Base-by-base conservation (phyloP, 2,329 filamentous ascomycete genomes). In the Aspergillus pseudonomiae region DNA sequence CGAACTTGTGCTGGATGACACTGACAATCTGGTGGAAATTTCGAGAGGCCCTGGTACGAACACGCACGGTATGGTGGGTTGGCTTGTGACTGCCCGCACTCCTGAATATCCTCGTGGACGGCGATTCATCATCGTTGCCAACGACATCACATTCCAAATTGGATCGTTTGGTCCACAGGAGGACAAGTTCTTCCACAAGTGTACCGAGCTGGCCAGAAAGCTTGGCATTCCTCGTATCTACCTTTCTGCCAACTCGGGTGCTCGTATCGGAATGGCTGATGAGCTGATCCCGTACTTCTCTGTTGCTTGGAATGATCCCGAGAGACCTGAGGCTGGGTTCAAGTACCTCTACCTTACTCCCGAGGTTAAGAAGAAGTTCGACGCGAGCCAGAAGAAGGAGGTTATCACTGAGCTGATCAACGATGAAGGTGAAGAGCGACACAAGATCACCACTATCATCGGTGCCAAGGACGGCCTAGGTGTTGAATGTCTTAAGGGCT, bases 81-180 rank as follows among this genome's bases (percentile, higher is more conserved):
- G 95, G 95, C 87, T 98, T 69, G 90, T 98, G 78, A 96, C 92
- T 66, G 95, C 94, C 19, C 93, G 89, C 77, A 98, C 95, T 1
- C 95, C 95, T 11, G 95, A 99, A 80, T 99, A 99, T 78, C 94
- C 95, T 63, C 87, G 88, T 68, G 95, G 95, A 64, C 89, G 95
- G 70, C 92, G 92, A 75, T 97, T 98, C 81, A 89, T 99, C 77
- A 92, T 99, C 68, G 90, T 99, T 67, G 94, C 95, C 85, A 99
- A 99, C 86, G 95, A 99, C 76, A 99, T 99, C 79, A 99, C 95
- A 21, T 98, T 93, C 87, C 96, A 96, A 86, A 99, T 98, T 78
- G 95, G 95, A 75, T 97, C 93, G 2, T 99, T 99, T 78, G 95
- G 95, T 59, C 95, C 95, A 46, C 90, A 91, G 81, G 95, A 99